Evolutionary conservation across 2,329 filamentous ascomycete species (phyloP).

Genomic region (Juglanconis oblonga): DNA sequence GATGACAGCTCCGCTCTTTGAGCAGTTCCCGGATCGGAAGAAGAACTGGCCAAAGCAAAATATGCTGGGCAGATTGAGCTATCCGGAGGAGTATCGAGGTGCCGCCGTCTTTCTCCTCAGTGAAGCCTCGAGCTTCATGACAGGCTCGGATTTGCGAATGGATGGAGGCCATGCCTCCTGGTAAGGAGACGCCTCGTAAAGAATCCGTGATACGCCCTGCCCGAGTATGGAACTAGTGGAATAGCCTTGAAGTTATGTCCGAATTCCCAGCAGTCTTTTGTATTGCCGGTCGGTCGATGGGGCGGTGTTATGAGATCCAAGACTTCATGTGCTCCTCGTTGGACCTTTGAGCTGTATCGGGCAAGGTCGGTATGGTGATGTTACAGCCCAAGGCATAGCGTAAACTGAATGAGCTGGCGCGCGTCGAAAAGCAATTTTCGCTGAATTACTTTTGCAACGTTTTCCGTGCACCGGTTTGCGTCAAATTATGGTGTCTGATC

Average conservation of each 20-base stretch:
- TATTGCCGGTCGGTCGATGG: neutral
- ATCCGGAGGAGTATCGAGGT: constrained; percentile 67
- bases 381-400: neutral
- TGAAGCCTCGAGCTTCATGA: constrained; percentile 69
- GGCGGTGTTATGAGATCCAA: neutral
- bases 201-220: neutral
- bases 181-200: constrained; percentile 34
- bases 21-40: constrained; percentile 66
- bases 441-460: neutral
- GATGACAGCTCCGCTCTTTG: constrained; percentile 81
- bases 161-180: constrained; percentile 68
- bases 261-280: neutral
- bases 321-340: neutral
- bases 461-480: no score
- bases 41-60: constrained; percentile 77
- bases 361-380: neutral
- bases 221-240: neutral
- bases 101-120: constrained; percentile 67
- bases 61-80: constrained; percentile 72
- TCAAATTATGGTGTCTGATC: no score
- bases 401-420: neutral
- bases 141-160: constrained; percentile 64
- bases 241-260: neutral
- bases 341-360: neutral
- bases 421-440: neutral